phyloP scores from a whole-genome alignment of 2,329 filamentous ascomycete genomes.

The Hypoxylon sp. region DNA sequence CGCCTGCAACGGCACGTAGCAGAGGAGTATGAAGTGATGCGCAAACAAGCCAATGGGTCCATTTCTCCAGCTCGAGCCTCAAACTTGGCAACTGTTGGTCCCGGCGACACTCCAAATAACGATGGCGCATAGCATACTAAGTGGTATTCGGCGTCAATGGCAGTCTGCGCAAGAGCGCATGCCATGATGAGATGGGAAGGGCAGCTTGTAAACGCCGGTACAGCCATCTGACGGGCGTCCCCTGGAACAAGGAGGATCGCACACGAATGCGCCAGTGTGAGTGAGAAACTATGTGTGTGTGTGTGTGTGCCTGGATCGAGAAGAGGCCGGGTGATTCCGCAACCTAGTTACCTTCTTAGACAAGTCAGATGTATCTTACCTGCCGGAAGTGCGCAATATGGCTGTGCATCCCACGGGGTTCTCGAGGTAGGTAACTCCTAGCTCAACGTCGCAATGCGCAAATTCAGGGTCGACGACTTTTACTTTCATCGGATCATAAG shows the following conservation, averaged over 20 bases:
- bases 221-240: conserved; percentile 28
- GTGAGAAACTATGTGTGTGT: conserved; percentile 28
- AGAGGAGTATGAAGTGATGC: conserved; percentile 30
- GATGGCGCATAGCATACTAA: conserved; percentile 43
- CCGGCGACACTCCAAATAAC: conserved; percentile 27
- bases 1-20: conserved; percentile 18
- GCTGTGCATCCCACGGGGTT: conserved; percentile 41
- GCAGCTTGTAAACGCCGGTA: conserved; percentile 26
- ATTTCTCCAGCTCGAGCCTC: conserved; percentile 29
- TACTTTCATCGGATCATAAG: conserved; percentile 20
- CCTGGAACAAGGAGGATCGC: conserved; percentile 42
- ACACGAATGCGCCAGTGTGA: conserved; percentile 38
- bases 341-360: conserved; percentile 26
- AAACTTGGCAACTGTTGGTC: conserved; percentile 31
- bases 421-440: conserved; percentile 38
- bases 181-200: conserved; percentile 29
- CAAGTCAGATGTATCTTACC: conserved; percentile 41
- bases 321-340: conserved; percentile 49
- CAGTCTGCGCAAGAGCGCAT: conserved; percentile 40
- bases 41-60: conserved; percentile 37
- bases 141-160: conserved; percentile 44
- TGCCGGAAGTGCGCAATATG: conserved; percentile 46
- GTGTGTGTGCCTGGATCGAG: conserved; percentile 43
- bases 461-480: conserved; percentile 32
- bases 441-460: conserved; percentile 47